These are phyloP conservation scores for Ceratobasidium papillatum DNA, from an alignment of 1,284 basidiomycete species.

Conservation along the genomic window DNA sequence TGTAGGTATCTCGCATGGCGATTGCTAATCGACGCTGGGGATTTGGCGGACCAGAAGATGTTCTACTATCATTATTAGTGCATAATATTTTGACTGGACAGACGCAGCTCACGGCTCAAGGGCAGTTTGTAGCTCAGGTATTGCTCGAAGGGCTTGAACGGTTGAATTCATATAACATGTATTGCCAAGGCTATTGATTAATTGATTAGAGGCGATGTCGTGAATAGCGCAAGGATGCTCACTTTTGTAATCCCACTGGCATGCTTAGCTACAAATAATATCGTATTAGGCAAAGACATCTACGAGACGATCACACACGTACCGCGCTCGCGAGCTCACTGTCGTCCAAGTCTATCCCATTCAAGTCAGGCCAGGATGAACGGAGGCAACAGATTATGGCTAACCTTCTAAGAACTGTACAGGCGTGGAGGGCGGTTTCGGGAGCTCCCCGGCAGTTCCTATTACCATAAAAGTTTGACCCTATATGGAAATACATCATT, in stretches of 20 bases:
- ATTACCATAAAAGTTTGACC: slow-evolving; percentile 87
- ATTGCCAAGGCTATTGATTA: slow-evolving; percentile 71
- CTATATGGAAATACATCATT: slow-evolving; percentile 52
- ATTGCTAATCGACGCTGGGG: slow-evolving; percentile 55
- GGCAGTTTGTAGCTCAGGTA: slow-evolving; percentile 85
- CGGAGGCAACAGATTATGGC: slow-evolving; percentile 37
- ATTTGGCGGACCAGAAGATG: slow-evolving; percentile 38
- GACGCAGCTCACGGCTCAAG: slow-evolving; percentile 62
- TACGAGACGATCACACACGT: slow-evolving; percentile 47
- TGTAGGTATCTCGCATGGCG: slow-evolving; percentile 73
- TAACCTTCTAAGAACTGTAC: slow-evolving; percentile 83
- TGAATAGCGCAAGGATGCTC: slow-evolving; percentile 48
- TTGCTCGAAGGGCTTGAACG: slow-evolving; percentile 88
- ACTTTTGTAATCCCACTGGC: slow-evolving; percentile 77
- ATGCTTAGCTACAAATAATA: slow-evolving; percentile 59
- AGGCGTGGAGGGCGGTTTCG: slow-evolving; percentile 81
- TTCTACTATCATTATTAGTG: neutral
- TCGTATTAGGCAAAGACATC: neutral
- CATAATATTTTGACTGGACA: too few species aligned
- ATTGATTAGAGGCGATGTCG: slow-evolving; percentile 51
- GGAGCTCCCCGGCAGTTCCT: slow-evolving; percentile 90
- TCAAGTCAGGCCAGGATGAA: slow-evolving; percentile 36
- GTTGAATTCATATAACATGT: slow-evolving; percentile 98
- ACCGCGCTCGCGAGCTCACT: slow-evolving; percentile 81
- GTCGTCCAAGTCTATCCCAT: slow-evolving; percentile 81